These are phyloP conservation scores for Ogataea nonfermentans DNA, from an alignment of 805 yeast genomes.

Conservation along the genomic window DNA sequence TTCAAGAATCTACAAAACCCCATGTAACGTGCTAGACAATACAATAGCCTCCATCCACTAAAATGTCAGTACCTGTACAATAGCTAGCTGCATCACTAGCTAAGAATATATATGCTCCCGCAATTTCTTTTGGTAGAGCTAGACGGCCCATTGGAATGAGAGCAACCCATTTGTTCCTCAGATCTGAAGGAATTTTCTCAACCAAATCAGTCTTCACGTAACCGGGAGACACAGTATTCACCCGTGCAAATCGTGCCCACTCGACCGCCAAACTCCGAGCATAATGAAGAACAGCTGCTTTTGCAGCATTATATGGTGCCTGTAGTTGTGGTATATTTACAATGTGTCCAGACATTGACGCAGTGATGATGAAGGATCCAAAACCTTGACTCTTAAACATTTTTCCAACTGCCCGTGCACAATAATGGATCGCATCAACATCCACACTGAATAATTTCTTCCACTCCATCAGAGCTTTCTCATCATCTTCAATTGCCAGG, in stretches of 20 bases:
- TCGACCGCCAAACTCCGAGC: conserved; percentile 79
- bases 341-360: conserved; percentile 87
- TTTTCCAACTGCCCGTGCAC: conserved; percentile 72
- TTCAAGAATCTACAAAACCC: not conserved
- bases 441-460: conserved; percentile 70
- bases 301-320: conserved; percentile 82
- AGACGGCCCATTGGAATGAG: conserved; percentile 71
- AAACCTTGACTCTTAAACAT: conserved; percentile 68
- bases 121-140: conserved; percentile 68
- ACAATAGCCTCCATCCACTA: conserved; percentile 78
- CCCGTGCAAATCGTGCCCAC: conserved; percentile 88
- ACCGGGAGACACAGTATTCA: conserved; percentile 82
- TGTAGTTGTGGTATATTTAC: conserved; percentile 86
- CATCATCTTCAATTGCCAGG: conserved; percentile 38
- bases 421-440: conserved; percentile 75
- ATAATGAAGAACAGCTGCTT: conserved; percentile 79
- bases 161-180: conserved; percentile 48
- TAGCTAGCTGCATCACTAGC: conserved; percentile 80
- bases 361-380: conserved; percentile 82
- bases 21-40: conserved; percentile 34
- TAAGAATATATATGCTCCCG: conserved; percentile 75
- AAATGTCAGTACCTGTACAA: conserved; percentile 75
- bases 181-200: conserved; percentile 43
- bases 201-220: conserved; percentile 73
- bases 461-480: conserved; percentile 60